These are phyloP conservation scores for Taiwanofungus camphoratus DNA, from an alignment of 1,284 basidiomycete species.

Conservation along the genomic window DNA sequence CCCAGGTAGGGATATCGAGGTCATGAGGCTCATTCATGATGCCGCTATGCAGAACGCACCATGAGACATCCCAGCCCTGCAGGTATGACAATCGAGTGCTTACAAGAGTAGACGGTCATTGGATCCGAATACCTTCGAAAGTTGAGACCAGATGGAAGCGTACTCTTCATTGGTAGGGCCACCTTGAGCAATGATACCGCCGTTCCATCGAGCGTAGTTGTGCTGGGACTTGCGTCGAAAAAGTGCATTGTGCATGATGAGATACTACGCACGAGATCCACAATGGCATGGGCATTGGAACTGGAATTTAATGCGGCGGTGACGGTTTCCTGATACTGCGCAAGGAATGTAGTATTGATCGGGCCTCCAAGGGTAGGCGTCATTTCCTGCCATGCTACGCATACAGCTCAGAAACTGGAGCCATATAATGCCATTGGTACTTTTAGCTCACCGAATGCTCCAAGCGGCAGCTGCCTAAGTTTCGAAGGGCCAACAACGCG, in stretches of 20 bases:
- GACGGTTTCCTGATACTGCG: slow-evolving; percentile 41
- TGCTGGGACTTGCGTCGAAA: no score
- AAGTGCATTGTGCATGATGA: no score
- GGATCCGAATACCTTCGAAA: slow-evolving; percentile 45
- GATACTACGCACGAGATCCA: slow-evolving; percentile 36
- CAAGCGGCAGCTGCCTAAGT: no score
- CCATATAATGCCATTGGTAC: no score
- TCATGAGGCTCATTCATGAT: slow-evolving; percentile 54
- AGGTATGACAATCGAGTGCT: slow-evolving; percentile 12
- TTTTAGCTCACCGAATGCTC: no score
- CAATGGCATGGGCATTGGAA: slow-evolving; percentile 40
- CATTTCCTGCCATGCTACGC: slow-evolving; percentile 50
- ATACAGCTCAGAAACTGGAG: no score
- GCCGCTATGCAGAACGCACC: no score
- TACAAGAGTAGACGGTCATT: slow-evolving; percentile 45
- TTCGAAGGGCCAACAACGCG: no score
- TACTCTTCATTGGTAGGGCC: slow-evolving; percentile 49
- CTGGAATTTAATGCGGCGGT: slow-evolving; percentile 41
- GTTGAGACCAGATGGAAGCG: slow-evolving; percentile 45
- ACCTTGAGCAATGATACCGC: slow-evolving; percentile 44
- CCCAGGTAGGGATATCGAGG: slow-evolving; percentile 39
- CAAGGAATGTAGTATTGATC: slow-evolving; percentile 41
- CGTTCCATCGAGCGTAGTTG: slow-evolving; percentile 52
- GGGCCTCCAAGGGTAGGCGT: slow-evolving; percentile 41
- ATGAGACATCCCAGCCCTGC: no score